Conservation (phyloP, 2,329 filamentous ascomycete species). For the Triangularia verruculosa region DNA sequence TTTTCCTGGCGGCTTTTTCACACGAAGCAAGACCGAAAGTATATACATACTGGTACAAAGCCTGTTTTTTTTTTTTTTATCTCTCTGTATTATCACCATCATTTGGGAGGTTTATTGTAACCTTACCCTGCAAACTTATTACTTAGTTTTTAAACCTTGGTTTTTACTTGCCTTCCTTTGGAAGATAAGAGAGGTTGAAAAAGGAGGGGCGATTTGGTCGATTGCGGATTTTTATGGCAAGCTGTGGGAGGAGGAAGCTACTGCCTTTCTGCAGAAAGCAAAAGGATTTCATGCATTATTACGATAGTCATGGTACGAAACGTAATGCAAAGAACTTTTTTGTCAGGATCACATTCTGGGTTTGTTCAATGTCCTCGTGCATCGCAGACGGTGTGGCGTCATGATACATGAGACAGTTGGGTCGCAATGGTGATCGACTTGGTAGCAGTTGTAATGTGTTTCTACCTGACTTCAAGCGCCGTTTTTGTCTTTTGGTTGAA, state of each 20-base stretch:
- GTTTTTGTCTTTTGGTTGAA: too few species aligned
- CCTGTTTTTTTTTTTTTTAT: conserved; percentile 3
- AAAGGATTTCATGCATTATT: background rate
- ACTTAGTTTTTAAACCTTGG: conserved; percentile 1
- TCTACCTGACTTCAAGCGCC: too few species aligned
- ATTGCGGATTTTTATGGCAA: too few species aligned
- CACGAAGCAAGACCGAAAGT: background rate
- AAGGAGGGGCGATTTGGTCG: background rate
- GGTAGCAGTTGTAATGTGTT: too few species aligned
- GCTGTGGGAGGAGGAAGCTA: background rate
- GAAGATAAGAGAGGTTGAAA: background rate
- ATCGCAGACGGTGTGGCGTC: too few species aligned
- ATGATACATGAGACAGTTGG: too few species aligned
- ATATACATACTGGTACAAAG: background rate
- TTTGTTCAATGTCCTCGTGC: too few species aligned
- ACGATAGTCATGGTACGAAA: background rate
- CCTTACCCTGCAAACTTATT: conserved; percentile 4
- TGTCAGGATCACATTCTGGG: background rate
- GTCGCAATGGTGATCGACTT: too few species aligned
- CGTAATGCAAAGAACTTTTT: background rate
- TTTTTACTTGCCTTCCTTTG: background rate
- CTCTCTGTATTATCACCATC: conserved; percentile 1
- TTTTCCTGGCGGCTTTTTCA: background rate
- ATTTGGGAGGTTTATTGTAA: background rate
- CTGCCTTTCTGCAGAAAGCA: background rate